Conservation (phyloP, 2,329 filamentous ascomycete species). For the Chaetomium sp. region DNA sequence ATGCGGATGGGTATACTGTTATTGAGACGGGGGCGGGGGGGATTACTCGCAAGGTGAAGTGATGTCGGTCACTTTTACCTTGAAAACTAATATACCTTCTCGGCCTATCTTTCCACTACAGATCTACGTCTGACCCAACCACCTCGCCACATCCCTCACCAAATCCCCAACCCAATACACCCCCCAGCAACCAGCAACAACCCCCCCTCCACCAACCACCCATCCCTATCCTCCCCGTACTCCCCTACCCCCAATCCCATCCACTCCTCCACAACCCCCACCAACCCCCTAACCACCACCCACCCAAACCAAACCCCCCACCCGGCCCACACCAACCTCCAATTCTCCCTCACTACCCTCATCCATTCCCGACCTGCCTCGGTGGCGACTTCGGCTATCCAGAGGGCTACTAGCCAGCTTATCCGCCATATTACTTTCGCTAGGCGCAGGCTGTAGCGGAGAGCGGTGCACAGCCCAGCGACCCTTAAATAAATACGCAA, state of each 20-base stretch:
- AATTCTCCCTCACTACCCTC: not conserved
- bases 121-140: not conserved
- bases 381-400: too few relatives aligned
- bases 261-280: not conserved
- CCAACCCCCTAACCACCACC: not conserved
- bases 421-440: too few relatives aligned
- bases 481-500: too few relatives aligned
- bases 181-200: not conserved
- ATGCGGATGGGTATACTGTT: slow-evolving; percentile 64
- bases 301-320: not conserved
- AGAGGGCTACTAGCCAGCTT: too few relatives aligned
- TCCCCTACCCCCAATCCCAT: too few relatives aligned
- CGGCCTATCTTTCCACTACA: too few relatives aligned
- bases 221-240: not conserved
- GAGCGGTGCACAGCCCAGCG: too few relatives aligned
- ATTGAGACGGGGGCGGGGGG: slow-evolving; percentile 66
- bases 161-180: slow-evolving; percentile 4
- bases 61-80: too few relatives aligned
- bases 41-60: slow-evolving; percentile 28
- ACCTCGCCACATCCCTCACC: not conserved
- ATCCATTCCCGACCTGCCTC: not conserved
- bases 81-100: not conserved
- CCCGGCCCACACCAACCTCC: not conserved
- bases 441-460: too few relatives aligned
- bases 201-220: not conserved